Evolutionary conservation across 805 yeast genomes (phyloP), one percentile per base, ranked within the genome.

Genomic region (Sungouiozyma intestinalis): DNA sequence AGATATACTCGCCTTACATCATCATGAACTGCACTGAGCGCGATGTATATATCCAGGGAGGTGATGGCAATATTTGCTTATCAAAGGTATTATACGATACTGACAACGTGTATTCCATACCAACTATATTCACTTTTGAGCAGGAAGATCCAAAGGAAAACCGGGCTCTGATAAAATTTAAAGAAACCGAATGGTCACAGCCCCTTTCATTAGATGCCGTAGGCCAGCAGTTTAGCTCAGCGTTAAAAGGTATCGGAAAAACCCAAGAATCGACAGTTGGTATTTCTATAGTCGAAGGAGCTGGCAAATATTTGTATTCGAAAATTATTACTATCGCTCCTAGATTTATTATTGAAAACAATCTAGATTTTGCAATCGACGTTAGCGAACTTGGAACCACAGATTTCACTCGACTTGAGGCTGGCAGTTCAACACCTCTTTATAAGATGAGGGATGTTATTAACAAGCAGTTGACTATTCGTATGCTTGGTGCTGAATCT

Each of bases 171-270:
- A 52, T 88, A 5, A 72, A 73, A 45, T 69, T 85, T 16, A 82
- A 74, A 0, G 84, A 82, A 42, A 81, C 95, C 0, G 68, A 69
- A 5, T 74, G 84, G 74, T 82, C 95, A 48, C 58, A 67, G 1
- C 84, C 85, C 2, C 67, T 85, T 38, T 80, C 94, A 57, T 78
- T 92, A 53, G 96, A 88, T 56, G 94, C 95, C 3, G 73, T 90
- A 42, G 98, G 98, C 0, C 90, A 87, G 48, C 68, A 78, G 1
- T 71, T 74, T 35, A 95, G 78, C 43, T 65, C 74, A 2, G 62
- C 64, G 3, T 58, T 78, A 41, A 74, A 74, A 32, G 50, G 76
- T 1, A 64, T 69, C 33, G 73, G 72, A 11, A 72, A 60, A 59
- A 59, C 76, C 60, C 53, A 57, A 56, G 95, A 87, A 53, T 75